Conservation (phyloP, 805 yeast genomes). For the Kuraishia piskuri region DNA sequence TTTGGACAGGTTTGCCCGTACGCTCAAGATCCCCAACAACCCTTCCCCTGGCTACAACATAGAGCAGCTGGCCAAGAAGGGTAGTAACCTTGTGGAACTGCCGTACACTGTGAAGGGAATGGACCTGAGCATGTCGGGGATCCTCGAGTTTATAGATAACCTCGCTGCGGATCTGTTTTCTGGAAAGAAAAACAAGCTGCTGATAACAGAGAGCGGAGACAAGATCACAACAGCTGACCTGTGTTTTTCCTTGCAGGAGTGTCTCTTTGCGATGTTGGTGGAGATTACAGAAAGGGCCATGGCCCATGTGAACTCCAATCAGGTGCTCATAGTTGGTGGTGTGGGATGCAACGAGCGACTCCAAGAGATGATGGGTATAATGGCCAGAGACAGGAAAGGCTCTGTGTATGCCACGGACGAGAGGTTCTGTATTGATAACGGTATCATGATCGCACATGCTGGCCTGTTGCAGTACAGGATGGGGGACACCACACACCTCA, state of each 20-base stretch:
- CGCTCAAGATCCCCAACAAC: conserved; percentile 77
- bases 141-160: conserved; percentile 74
- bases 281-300: conserved; percentile 97
- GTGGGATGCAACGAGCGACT: conserved; percentile 93
- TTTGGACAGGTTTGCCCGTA: conserved; percentile 90
- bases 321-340: conserved; percentile 94
- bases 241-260: conserved; percentile 89
- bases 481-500: conserved; percentile 56
- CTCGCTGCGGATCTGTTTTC: conserved; percentile 67
- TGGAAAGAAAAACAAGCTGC: conserved; percentile 28
- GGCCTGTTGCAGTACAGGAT: conserved; percentile 80
- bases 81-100: conserved; percentile 53
- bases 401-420: conserved; percentile 93
- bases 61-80: conserved; percentile 82
- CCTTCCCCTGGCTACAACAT: conserved; percentile 98
- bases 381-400: conserved; percentile 88
- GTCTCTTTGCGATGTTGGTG: conserved; percentile 89
- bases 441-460: conserved; percentile 98
- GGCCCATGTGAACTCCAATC: conserved; percentile 90
- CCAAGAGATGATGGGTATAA: conserved; percentile 93
- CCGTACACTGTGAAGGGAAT: conserved; percentile 98
- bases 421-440: conserved; percentile 94
- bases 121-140: conserved; percentile 97
- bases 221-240: conserved; percentile 73
- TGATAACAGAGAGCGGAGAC: conserved; percentile 35